Base-by-base conservation (phyloP, 2,329 filamentous ascomycete genomes). In the Arthrobotrys sinensis region DNA sequence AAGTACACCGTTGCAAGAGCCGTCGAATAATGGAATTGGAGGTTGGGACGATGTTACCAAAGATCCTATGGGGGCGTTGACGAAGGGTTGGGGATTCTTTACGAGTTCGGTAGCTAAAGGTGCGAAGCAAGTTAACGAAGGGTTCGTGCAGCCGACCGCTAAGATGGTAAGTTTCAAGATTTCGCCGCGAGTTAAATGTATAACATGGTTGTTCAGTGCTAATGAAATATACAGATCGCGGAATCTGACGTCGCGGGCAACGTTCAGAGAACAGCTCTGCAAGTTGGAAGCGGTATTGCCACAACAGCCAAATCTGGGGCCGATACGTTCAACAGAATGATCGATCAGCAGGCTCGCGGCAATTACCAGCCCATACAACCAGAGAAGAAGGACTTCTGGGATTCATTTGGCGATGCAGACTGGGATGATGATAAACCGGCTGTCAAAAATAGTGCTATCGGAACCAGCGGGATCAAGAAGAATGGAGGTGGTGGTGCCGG, bases 21-120 rank as follows among this genome's bases (percentile, higher is more conserved):
- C 89, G 16, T 80, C 82, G 85, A 81, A 80, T 83, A 82, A 84
- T 63, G 85, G 85, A 11, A 85, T 84, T 10, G 85, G 83, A 28
- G 84, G 83, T 0, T 96, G 72, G n/a, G 91, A 96, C 68, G 95
- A 98, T 68, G 89, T 98, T 83, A 93, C 97, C 84, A 92, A 91
- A 83, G 96, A 99, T 83, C 94, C 96, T 0, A 87, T 98, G 80
- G 94, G 90, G 0, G 94, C 95, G 14, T 85, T 99, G 81, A 93
- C 91, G 32, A 97, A 97, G 85, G 93, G 95, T 0, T 96, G 98
- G 82, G 95, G 95, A 7, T 98, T 96, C 94, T 93, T 98, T 83
- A 89, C 93, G 16, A 92, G 90, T 38, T 94, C 93, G 11, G 93
- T 98, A 48, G 91, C 90, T 28, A 97, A 96, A 87, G 92, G 93